Base-by-base conservation (phyloP, 345 rosid species). In the Gossypium stocksii region DNA sequence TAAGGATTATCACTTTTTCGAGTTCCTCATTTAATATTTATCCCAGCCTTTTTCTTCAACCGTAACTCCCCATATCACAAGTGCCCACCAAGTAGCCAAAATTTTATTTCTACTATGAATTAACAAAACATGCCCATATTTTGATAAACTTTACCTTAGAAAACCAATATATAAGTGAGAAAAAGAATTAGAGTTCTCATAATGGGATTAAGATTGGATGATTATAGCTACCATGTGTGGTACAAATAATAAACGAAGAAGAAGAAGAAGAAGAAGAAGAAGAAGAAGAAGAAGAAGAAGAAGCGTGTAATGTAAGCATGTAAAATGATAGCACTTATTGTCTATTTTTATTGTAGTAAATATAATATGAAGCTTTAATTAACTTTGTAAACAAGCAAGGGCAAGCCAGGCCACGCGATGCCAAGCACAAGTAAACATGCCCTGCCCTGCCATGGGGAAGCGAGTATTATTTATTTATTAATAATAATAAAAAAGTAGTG, bases 391-490 rank as follows among this genome's bases (percentile, higher is more conserved):
- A 34, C 46, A 79, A 45, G 54, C 60, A 19, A 56, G 20, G 60
- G 41, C 41, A 34, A 34, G 41, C 1, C 41, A 34, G 41, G 41
- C 41, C 58, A 53, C 22, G 58, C 22, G 58, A 77, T 80, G 86
- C 81, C 71, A 60, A 79, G 81, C 77, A 77, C 74, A n/a, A 60
- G 83, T 57, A 22, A 73, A 63, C 58, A 38, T 34, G 41, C 38
- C 38, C 38, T 34, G 38, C 7, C 41, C 41, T 1, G 41, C 41
- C 41, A 4, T 41, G 68, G 48, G n/a, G 16, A 53, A 34, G 7
- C 5, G 41, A 34, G 41, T 34, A 34, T 34, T 34, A 34, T 4
- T 34, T 34, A 34, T 4, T 34, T 52, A 52, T 16, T 16, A 16
- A 52, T 17, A n/a, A 17, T 7, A 52, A 53, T 17, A 53, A 53